Percentiles rank a stretch among this genome's conserved stretches.
Evolutionary conservation across 192 early-diverging fungal genomes (phyloP).

Genomic region (Linnemannia hyalina): DNA sequence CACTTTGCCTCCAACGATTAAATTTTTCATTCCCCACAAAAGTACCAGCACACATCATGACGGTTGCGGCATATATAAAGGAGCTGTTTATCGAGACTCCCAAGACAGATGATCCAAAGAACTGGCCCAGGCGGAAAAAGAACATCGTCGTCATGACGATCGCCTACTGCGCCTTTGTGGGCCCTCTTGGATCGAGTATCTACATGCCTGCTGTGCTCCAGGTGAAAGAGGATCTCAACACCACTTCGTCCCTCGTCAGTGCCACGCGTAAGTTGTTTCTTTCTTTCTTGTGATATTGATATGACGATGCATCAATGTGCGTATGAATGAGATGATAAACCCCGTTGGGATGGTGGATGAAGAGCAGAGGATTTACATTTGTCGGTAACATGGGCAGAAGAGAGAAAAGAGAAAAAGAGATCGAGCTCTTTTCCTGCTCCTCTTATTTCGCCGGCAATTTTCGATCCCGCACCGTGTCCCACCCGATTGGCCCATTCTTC

Average conservation of each 20-base stretch:
- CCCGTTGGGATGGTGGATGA: neutral
- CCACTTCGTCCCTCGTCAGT: slow-evolving; percentile 31
- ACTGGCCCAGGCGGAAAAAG: slow-evolving; percentile 53
- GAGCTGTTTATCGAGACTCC: slow-evolving; percentile 5
- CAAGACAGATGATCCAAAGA: slow-evolving; percentile 52
- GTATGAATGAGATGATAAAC: neutral
- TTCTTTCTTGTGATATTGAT: neutral
- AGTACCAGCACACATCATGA: neutral
- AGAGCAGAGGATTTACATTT: neutral
- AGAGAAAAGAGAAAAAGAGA: neutral
- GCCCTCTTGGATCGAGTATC: slow-evolving; percentile 46
- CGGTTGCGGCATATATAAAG: slow-evolving; percentile 15
- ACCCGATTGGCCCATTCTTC: neutral
- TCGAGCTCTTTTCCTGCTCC: neutral
- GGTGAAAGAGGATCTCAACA: slow-evolving; percentile 44
- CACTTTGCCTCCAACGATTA: neutral
- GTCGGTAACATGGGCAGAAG: neutral
- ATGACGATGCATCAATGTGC: neutral
- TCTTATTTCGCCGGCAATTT: neutral
- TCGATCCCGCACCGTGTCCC: slow-evolving; percentile 3
- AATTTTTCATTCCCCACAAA: neutral
- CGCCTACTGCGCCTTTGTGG: slow-evolving; percentile 52
- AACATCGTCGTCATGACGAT: slow-evolving; percentile 40
- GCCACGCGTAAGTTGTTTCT: slow-evolving; percentile 28
- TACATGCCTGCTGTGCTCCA: slow-evolving; percentile 55